Percentiles rank a stretch among this genome's conserved stretches.
Evolutionary conservation across 345 rosid genomes (phyloP).

Genomic region (Rubroshorea leprosula): DNA sequence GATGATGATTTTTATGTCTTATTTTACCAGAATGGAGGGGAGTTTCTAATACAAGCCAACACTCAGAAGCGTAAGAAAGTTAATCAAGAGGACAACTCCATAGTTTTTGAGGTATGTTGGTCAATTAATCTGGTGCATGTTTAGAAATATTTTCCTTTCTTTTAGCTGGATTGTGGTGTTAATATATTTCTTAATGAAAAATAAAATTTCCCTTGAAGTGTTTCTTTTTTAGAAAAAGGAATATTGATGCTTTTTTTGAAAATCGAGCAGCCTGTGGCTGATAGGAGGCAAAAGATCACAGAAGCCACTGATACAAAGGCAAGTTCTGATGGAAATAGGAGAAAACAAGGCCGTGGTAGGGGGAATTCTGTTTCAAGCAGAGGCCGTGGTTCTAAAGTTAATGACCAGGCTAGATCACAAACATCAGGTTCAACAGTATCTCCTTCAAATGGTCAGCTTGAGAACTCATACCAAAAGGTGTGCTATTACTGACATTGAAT

Average conservation of each 20-base stretch:
- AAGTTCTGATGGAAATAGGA: conserved; percentile 48
- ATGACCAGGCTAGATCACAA: conserved; percentile 55
- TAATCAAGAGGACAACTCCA: conserved; percentile 43
- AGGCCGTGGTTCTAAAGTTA: conserved; percentile 83
- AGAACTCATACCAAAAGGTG: conserved; percentile 64
- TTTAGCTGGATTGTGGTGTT: not conserved
- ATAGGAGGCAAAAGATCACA: conserved; percentile 57
- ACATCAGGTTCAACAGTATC: conserved; percentile 36
- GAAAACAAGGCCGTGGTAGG: conserved; percentile 84
- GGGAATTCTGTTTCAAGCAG: conserved; percentile 59
- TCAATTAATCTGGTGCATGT: conserved; percentile 4
- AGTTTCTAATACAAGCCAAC: conserved; percentile 87
- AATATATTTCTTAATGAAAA: not conserved
- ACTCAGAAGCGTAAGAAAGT: conserved; percentile 77
- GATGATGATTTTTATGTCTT: not conserved
- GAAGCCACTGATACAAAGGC: conserved; percentile 51
- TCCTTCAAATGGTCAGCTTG: conserved; percentile 59
- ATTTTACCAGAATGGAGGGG: conserved; percentile 63
- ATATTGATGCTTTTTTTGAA: conserved; percentile 10
- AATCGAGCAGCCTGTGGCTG: conserved; percentile 40
- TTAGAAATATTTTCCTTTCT: conserved; percentile 5
- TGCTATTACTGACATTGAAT: conserved; percentile 11
- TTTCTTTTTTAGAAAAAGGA: conserved; percentile 1
- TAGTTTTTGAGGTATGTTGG: conserved; percentile 49
- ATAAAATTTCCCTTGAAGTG: not conserved